Evolutionary conservation across 2,329 filamentous ascomycete genomes (phyloP), one percentile per base, ranked within the genome.

Genomic region (Aspergillus pseudoterreus): DNA sequence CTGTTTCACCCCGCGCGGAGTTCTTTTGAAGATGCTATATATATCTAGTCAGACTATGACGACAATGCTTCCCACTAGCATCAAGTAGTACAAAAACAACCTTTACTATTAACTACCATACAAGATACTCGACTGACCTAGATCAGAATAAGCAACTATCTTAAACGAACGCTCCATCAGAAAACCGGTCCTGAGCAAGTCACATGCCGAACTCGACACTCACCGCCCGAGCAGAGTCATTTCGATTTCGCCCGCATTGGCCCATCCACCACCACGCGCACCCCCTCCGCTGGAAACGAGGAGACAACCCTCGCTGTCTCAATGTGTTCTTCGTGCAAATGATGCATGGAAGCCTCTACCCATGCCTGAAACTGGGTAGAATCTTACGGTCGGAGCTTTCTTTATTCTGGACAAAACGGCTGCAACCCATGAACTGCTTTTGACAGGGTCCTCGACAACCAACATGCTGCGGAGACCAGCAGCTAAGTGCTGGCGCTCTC

Each of bases 401-500:
- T n/a, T 46, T 41, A 36, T 43, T 19, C 42, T 33, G 47, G 6
- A 12, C 19, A 12, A 42, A 17, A 42, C 46, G 51, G 27, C 22
- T n/a, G 32, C 36, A 33, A 50, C 51, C 47, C 52, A 54, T 58
- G 55, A 57, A 44, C 43, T 32, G 15, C 21, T 47, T 52, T 52
- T 56, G 51, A 57, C 52, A 50, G 47, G 56, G 51, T 67, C 59
- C 55, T 67, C 67, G 64, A 61, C 61, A 56, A 57, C 39, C 53
- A 70, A 55, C 53, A 74, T 73, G 71, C 61, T 63, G 55, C 60
- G 56, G 57, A 62, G 61, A 63, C 64, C 64, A 63, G 57, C 63
- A 61, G 59, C 66, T 60, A 62, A 63, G 60, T 63, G 67, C 60
- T 65, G 67, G 62, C 57, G 57, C 49, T 41, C 54, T 54, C 53